Evolutionary conservation across 2,329 filamentous ascomycete species (phyloP).

Genomic region (Alternaria panax): DNA sequence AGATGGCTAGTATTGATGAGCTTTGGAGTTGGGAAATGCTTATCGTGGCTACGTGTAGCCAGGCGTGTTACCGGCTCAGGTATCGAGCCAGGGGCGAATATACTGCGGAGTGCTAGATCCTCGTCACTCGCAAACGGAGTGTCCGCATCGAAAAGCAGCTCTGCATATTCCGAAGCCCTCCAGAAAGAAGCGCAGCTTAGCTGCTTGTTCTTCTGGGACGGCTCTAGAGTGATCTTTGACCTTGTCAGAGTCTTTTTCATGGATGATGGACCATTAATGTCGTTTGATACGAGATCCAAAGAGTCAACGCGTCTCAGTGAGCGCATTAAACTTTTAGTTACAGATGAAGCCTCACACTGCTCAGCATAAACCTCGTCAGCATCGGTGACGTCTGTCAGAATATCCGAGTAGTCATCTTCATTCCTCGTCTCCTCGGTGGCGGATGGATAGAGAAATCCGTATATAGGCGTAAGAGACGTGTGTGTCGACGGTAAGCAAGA

Average conservation of each 20-base stretch:
- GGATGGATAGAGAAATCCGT: not conserved
- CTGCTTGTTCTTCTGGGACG: not conserved
- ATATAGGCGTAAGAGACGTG: not conserved
- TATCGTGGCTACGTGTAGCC: too few relatives aligned
- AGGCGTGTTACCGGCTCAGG: not conserved
- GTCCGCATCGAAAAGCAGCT: slow-evolving; percentile 10
- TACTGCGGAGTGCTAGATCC: not conserved
- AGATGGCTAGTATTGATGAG: slow-evolving; percentile 4
- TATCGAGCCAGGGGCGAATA: not conserved
- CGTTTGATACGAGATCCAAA: not conserved
- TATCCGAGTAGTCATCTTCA: not conserved
- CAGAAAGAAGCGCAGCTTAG: not conserved
- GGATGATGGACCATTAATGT: not conserved
- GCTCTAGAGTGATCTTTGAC: not conserved
- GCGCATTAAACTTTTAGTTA: not conserved
- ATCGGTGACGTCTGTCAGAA: not conserved
- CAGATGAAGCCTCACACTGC: not conserved
- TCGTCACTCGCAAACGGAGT: not conserved
- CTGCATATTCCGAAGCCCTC: not conserved
- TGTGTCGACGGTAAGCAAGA: not conserved
- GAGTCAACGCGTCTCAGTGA: not conserved
- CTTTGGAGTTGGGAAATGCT: too few relatives aligned
- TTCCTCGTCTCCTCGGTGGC: not conserved
- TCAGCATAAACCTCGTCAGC: not conserved
- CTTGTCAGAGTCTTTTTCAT: not conserved